Evolutionary conservation across 2,329 filamentous ascomycete genomes (phyloP).

Genomic region (Setomelanomma holmii): DNA sequence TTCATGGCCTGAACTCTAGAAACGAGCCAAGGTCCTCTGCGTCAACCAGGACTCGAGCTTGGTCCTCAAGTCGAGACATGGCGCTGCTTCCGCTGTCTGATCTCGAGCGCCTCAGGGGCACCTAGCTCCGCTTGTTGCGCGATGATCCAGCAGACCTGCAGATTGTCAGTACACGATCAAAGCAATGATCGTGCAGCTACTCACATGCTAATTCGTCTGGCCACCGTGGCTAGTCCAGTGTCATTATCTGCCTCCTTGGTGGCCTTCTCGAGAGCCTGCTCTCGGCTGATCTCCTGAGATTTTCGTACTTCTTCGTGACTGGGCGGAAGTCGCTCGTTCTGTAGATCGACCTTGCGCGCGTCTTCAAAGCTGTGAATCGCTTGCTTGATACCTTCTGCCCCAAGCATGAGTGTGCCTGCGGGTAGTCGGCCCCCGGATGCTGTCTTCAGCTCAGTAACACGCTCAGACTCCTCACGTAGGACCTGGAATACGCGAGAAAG

Average conservation of each 20-base stretch:
- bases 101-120: constrained; percentile 25
- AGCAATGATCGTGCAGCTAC: constrained; percentile 45
- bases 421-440: constrained; percentile 91
- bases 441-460: constrained; percentile 96
- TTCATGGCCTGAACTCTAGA: constrained; percentile 29
- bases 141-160: constrained; percentile 52
- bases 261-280: constrained; percentile 84
- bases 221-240: constrained; percentile 82
- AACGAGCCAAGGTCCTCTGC: constrained; percentile 18
- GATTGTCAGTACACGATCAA: constrained; percentile 14
- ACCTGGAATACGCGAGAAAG: constrained; percentile 98
- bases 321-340: constrained; percentile 93
- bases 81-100: constrained; percentile 14
- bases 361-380: constrained; percentile 97
- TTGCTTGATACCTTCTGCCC: constrained; percentile 97
- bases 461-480: constrained; percentile 93
- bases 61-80: background rate
- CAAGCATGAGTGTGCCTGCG: constrained; percentile 95
- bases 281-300: constrained; percentile 80
- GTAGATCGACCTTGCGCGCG: constrained; percentile 92
- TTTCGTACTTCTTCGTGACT: constrained; percentile 89
- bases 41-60: constrained; percentile 7
- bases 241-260: constrained; percentile 91
- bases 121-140: constrained; percentile 42
- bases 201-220: constrained; percentile 95